Conservation (phyloP, 345 rosid genomes). For the Brassica juncea region DNA sequence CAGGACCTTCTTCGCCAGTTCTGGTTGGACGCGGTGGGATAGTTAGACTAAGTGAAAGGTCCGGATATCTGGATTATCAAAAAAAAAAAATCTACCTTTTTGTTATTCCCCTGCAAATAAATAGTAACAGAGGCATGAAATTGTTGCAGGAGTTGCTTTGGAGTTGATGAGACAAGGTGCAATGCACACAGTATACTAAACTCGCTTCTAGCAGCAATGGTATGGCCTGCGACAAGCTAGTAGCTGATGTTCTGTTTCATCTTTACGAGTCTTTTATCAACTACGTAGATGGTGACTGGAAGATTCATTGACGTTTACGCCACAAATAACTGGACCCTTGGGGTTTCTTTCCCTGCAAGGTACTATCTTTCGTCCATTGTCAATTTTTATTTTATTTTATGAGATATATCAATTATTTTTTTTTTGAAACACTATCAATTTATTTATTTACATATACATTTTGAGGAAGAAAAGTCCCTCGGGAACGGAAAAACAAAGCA, state of each 20-base stretch:
- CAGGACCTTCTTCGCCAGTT: no score
- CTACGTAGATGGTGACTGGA: conserved; percentile 82
- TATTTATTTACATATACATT: neutral
- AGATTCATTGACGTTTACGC: conserved; percentile 90
- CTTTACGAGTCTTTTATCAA: neutral
- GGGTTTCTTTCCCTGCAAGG: conserved; percentile 95
- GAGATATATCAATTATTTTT: no score
- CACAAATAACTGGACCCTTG: conserved; percentile 90
- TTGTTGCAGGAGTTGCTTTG: conserved; percentile 64
- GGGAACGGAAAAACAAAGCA: neutral
- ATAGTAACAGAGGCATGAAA: conserved; percentile 30
- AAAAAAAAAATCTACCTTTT: neutral
- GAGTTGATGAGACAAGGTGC: conserved; percentile 95
- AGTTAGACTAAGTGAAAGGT: no score
- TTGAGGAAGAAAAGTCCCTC: neutral
- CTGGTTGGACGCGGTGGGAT: no score
- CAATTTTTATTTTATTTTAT: neutral
- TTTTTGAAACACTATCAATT: neutral
- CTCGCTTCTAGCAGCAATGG: conserved; percentile 62
- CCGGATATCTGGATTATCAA: no score
- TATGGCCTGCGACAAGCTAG: conserved; percentile 38
- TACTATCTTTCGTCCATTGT: conserved; percentile 4
- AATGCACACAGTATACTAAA: conserved; percentile 82
- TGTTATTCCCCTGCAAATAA: neutral
- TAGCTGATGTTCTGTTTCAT: conserved; percentile 44